Evolutionary conservation across 768 basidiomycete species (phyloP).

Genomic region (Pleurotus platypus): DNA sequence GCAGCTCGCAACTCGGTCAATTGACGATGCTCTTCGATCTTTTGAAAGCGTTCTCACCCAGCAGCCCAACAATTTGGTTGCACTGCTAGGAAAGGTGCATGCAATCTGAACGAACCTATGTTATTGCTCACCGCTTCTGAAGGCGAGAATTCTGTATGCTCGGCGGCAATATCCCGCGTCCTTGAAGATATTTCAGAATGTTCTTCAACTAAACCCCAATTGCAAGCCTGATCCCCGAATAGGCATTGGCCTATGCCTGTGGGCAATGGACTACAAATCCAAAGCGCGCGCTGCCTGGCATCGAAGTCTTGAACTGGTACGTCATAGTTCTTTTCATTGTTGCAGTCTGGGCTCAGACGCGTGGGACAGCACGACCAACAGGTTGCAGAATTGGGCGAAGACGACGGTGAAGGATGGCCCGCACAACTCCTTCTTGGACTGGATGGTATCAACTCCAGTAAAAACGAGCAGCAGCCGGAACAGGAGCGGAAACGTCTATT

Average conservation of each 20-base stretch:
- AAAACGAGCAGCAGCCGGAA: conserved; percentile 60
- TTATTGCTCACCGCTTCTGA: conserved; percentile 8
- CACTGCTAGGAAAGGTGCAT: conserved; percentile 79
- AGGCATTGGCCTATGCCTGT: conserved; percentile 92
- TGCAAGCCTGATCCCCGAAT: conserved; percentile 92
- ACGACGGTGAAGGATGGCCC: conserved; percentile 58
- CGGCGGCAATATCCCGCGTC: conserved; percentile 75
- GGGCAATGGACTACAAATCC: conserved; percentile 80
- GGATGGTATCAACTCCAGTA: conserved; percentile 83
- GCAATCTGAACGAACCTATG: not conserved
- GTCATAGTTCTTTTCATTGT: conserved; percentile 22
- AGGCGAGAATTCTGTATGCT: conserved; percentile 86
- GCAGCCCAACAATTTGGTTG: conserved; percentile 85
- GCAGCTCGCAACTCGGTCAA: conserved; percentile 72
- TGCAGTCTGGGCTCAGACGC: not conserved
- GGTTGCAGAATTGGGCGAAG: conserved; percentile 48
- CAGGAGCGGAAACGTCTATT: conserved; percentile 61
- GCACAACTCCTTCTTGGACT: conserved; percentile 82
- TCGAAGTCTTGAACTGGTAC: conserved; percentile 78
- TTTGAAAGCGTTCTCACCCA: conserved; percentile 77
- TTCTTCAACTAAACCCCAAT: conserved; percentile 70
- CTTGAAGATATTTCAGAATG: conserved; percentile 81
- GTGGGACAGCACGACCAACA: conserved; percentile 9
- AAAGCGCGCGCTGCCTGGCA: conserved; percentile 91
- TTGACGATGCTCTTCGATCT: conserved; percentile 78